Base-by-base conservation (phyloP, 2,329 filamentous ascomycete species). In the Scolecobasidium constrictum region DNA sequence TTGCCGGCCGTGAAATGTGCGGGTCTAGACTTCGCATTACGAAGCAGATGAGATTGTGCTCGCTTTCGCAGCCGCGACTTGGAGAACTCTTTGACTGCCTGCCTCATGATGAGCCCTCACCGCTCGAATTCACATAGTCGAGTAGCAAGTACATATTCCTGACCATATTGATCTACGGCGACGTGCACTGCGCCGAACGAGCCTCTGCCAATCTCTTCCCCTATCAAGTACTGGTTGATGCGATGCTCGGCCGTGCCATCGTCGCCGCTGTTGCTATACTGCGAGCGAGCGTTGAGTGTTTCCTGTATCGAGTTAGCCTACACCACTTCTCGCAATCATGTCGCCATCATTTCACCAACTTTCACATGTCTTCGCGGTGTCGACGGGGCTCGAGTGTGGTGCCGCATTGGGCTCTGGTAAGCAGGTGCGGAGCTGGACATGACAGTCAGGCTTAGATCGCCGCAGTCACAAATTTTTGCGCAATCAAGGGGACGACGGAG, bases 41-140 rank as follows among this genome's bases (percentile, higher is more conserved):
- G 80, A 36, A 98, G 72, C 46, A 95, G 79, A 59, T 92, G 83
- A 11, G 88, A 94, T 57, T 95, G 87, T 13, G 84, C 86, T 43
- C 87, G 83, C 65, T 90, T 94, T 40, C 88, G 79, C 43, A 98
- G 69, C 26, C 88, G 79, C 2, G 85, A 78, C 59, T 98, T 98
- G 46, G 90, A 96, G 63, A 98, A 96, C 57, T 96, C 88, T 63
- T 98, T 98, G 57, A 96, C 78, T 45, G 92, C 90, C 88, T 94
- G 56, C 38, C 22, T 11, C 7, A 4, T 16, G 23, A 18, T 18
- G 38, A 41, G 15, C 19, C n/a, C 37, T 16, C 31, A 38, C 36
- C 35, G 33, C 17, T 23, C 17, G 19, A 22, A 40, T 19, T 21
- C 28, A 37, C 15, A 20, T 22, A 33, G 20, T 36, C 31, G 17